Base-by-base conservation (phyloP, 2,329 filamentous ascomycete genomes). In the Fusarium phyllophilum region DNA sequence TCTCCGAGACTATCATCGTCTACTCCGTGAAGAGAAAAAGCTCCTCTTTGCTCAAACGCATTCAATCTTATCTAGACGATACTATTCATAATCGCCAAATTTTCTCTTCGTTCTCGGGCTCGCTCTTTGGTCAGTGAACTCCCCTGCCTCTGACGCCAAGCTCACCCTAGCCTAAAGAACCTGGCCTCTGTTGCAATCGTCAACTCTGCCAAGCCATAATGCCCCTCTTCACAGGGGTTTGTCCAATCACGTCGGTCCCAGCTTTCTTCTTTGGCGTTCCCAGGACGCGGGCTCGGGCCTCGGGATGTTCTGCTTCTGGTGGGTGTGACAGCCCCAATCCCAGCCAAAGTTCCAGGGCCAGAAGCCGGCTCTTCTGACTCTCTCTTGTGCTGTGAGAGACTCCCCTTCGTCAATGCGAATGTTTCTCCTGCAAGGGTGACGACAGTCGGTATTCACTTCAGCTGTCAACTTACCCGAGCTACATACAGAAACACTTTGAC, bases 281-380 rank as follows among this genome's bases (percentile, higher is more conserved):
- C 75, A 78, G 72, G 63, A 78, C 78, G 65, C 66, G 71, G 79
- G 72, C 73, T 79, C 78, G 78, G 78, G 77, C 77, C 75, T 77
- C 75, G 74, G 77, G 73, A 78, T 78, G 77, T 78, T 72, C 77
- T 78, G 77, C 77, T 78, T 78, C 73, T 75, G 72, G 39, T 54
- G 63, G 65, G 52, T 72, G 68, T 68, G 63, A 74, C 75, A 66
- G 52, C 67, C 73, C 70, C 75, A 68, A 65, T 72, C 63, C 56
- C 42, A 59, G 56, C 56, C 56, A 22, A 22, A n/a, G 39, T 34
- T 45, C 51, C 51, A 55, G 51, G 51, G 34, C 24, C 34, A 55
- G 49, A 6, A 26, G 33, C 49, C 49, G 33, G n/a, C 49, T 52
- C 49, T 52, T 52, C 33, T 52, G 49, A 15, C n/a, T 36, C 49